Evolutionary conservation across 148 eudicot genomes (phyloP).

Genomic region (Rhododendron vialii): DNA sequence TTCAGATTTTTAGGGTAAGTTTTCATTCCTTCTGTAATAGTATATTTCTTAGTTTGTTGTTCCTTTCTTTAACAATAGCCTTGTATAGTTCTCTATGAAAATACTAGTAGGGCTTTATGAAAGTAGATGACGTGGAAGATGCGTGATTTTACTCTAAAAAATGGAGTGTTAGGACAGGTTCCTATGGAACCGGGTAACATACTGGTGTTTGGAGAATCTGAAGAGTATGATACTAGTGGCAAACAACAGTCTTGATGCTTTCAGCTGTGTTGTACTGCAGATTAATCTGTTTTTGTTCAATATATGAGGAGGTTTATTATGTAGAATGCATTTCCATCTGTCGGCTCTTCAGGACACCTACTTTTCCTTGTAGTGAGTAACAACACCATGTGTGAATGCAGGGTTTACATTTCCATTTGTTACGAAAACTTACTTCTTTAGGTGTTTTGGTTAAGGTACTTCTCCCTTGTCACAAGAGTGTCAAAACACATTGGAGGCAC

Average conservation of each 20-base stretch:
- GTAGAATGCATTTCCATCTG: not conserved
- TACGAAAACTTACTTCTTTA: too few species aligned
- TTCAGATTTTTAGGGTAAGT: conserved; percentile 12
- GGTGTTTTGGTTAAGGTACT: too few species aligned
- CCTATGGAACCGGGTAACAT: not conserved
- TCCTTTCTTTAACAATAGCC: too few species aligned
- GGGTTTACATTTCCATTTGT: too few species aligned
- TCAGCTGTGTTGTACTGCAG: not conserved
- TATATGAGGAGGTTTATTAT: not conserved
- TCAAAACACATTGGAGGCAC: not conserved
- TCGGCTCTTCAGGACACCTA: not conserved
- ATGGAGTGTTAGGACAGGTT: too few species aligned
- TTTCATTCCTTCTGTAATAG: not conserved
- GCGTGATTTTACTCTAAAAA: too few species aligned
- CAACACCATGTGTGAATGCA: too few species aligned
- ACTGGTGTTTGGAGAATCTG: not conserved
- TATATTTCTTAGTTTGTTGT: too few species aligned
- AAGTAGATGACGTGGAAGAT: too few species aligned
- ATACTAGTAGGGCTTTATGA: too few species aligned
- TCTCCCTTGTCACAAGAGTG: not conserved
- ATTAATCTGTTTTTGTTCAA: not conserved
- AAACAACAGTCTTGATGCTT: not conserved
- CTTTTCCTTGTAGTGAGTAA: not conserved
- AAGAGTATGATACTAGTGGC: not conserved
- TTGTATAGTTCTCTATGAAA: too few species aligned